Conservation (phyloP, 2,329 filamentous ascomycete genomes). For the Phialophora tarda region DNA sequence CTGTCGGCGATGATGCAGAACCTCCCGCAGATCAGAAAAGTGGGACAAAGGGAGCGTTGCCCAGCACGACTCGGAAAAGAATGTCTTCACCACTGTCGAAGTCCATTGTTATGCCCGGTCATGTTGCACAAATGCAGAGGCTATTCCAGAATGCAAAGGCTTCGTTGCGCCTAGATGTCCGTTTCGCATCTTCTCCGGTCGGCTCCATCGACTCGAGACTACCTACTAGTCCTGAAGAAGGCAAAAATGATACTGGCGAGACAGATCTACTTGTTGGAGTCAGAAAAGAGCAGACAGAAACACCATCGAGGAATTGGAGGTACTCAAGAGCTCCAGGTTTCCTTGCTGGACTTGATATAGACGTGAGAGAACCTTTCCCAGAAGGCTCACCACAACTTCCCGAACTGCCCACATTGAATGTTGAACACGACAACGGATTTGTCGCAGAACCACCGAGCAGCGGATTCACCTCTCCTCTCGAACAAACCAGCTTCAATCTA, state of each 20-base stretch:
- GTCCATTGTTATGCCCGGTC: conserved; percentile 33
- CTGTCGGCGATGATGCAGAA: conserved; percentile 1
- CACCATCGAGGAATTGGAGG: conserved; percentile 33
- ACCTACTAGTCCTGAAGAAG: conserved; percentile 24
- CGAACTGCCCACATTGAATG: conserved; percentile 11
- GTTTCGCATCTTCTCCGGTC: conserved; percentile 37
- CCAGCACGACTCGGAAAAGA: conserved; percentile 31
- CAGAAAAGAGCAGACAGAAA: conserved; percentile 10
- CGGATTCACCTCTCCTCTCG: conserved; percentile 37
- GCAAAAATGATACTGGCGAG: not conserved
- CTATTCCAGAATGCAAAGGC: conserved; percentile 39
- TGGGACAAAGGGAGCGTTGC: conserved; percentile 5
- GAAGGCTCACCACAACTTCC: conserved; percentile 37
- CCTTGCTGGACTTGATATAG: conserved; percentile 34
- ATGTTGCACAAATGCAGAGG: conserved; percentile 38
- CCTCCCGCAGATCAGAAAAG: conserved; percentile 3
- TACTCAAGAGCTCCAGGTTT: conserved; percentile 38
- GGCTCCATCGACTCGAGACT: conserved; percentile 39
- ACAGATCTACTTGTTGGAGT: not conserved
- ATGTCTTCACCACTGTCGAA: conserved; percentile 22
- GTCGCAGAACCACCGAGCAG: conserved; percentile 38
- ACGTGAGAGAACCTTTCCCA: conserved; percentile 40
- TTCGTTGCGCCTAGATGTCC: conserved; percentile 36
- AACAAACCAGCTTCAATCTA: conserved; percentile 1
- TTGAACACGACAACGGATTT: conserved; percentile 16